These are phyloP conservation scores for Croton setiger DNA, from an alignment of 441 rosid species.

Conservation along the genomic window DNA sequence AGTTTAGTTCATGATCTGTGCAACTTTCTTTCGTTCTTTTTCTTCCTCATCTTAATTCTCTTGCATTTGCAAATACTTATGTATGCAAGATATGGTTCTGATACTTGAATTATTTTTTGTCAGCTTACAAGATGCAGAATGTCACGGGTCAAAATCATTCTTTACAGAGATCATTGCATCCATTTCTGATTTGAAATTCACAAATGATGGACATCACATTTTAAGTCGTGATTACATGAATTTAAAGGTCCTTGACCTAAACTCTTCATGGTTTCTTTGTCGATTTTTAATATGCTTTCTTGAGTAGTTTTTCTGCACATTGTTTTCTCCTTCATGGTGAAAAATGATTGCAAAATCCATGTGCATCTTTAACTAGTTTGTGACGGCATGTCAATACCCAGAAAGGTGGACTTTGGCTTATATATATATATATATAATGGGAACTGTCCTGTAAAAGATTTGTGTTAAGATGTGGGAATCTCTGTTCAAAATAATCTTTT, in stretches of 20 bases:
- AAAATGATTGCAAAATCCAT: neutral
- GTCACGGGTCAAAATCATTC: constrained; percentile 50
- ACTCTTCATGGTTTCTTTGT: constrained; percentile 1
- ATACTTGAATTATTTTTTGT: constrained; percentile 23
- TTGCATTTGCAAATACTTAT: too few species aligned
- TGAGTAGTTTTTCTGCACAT: constrained; percentile 5
- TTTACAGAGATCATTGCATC: constrained; percentile 64
- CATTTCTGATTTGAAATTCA: constrained; percentile 62
- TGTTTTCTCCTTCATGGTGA: constrained; percentile 6
- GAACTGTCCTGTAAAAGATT: neutral
- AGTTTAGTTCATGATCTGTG: constrained; percentile 33
- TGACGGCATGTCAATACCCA: constrained; percentile 1
- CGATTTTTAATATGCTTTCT: constrained; percentile 16
- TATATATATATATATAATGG: neutral
- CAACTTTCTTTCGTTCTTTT: neutral
- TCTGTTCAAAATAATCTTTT: neutral
- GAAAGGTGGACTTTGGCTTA: neutral
- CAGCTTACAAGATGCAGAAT: constrained; percentile 62
- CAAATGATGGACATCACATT: constrained; percentile 54
- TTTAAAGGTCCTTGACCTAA: constrained; percentile 45
- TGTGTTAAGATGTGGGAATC: neutral
- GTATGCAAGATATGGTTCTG: constrained; percentile 12
- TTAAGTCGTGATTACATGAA: constrained; percentile 71
- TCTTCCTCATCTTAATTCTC: constrained; percentile 5
- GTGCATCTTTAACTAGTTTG: neutral